phyloP scores from a whole-genome alignment of 2,329 filamentous ascomycete species.

The Stagonosporopsis rhizophila region DNA sequence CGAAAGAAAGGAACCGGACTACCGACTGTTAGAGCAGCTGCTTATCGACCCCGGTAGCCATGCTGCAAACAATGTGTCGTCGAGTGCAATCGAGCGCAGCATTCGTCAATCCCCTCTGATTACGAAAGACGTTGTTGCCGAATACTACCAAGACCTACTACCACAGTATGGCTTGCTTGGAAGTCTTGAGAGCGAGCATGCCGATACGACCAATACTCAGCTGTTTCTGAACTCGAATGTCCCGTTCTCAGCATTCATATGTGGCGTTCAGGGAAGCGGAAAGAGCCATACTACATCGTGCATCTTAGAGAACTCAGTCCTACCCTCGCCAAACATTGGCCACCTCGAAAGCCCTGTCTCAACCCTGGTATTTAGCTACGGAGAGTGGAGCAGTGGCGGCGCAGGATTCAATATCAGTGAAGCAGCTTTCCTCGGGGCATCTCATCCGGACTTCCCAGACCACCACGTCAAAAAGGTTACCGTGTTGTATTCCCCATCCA shows the following conservation, averaged over 20 bases:
- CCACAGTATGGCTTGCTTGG: constrained; percentile 25
- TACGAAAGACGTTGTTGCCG: background rate
- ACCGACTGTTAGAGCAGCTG: constrained; percentile 1
- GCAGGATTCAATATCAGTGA: constrained; percentile 62
- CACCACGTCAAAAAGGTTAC: constrained; percentile 27
- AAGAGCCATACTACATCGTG: constrained; percentile 68
- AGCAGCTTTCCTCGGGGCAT: constrained; percentile 61
- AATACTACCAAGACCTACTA: constrained; percentile 19
- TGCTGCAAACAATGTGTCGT: no score
- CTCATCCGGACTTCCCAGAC: constrained; percentile 20
- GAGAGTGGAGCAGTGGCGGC: constrained; percentile 52
- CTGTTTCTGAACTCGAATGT: constrained; percentile 62
- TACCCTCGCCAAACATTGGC: constrained; percentile 53
- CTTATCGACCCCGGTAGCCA: background rate
- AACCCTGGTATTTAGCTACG: constrained; percentile 66
- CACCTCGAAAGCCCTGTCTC: constrained; percentile 61
- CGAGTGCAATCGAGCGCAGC: background rate
- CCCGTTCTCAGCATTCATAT: constrained; percentile 67
- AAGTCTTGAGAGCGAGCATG: background rate
- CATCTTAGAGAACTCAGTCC: constrained; percentile 57
- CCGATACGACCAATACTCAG: background rate
- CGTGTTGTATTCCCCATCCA: constrained; percentile 36
- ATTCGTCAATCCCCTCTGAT: constrained; percentile 23
- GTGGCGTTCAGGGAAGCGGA: constrained; percentile 68
- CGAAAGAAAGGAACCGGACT: background rate